These are phyloP conservation scores for Rhizoctonia solani DNA, from an alignment of 1,284 basidiomycete species.

Conservation along the genomic window DNA sequence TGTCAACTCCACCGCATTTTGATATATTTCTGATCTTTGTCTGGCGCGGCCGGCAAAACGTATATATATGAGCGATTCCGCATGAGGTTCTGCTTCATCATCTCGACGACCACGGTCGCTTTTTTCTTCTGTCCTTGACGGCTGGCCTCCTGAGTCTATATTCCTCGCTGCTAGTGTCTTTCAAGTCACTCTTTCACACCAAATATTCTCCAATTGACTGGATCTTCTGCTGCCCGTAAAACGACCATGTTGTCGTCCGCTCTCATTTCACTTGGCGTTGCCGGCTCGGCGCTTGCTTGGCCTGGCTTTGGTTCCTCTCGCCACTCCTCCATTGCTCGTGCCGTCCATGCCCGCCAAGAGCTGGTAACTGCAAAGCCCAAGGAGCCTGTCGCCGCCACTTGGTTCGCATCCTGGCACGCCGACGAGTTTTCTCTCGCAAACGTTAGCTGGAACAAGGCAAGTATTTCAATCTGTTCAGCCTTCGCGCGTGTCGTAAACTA, in stretches of 20 bases:
- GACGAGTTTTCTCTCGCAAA: conserved; percentile 23
- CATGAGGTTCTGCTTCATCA: background rate
- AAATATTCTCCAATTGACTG: no score
- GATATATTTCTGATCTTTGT: no score
- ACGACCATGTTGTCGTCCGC: conserved; percentile 14
- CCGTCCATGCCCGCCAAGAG: background rate
- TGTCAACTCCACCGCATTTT: no score
- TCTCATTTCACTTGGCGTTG: conserved; percentile 11
- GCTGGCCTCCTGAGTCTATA: background rate
- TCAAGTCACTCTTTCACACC: background rate
- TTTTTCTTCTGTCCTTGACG: background rate
- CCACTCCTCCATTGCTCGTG: background rate
- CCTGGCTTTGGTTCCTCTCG: background rate
- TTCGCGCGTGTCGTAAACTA: background rate
- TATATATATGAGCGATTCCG: background rate
- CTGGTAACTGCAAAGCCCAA: background rate
- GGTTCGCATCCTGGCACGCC: conserved; percentile 35
- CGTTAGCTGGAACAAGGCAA: conserved; percentile 35
- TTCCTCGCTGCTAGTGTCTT: background rate
- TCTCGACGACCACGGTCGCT: background rate
- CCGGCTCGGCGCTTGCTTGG: conserved; percentile 24
- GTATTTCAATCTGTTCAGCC: background rate
- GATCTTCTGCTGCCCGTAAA: no score
- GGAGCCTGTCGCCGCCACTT: conserved; percentile 21
- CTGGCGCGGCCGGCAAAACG: no score